A percentile compares a stretch with the other conserved stretches of the same genome.
phyloP scores from a whole-genome alignment of 1,284 basidiomycete species.

The Thelephora terrestris region DNA sequence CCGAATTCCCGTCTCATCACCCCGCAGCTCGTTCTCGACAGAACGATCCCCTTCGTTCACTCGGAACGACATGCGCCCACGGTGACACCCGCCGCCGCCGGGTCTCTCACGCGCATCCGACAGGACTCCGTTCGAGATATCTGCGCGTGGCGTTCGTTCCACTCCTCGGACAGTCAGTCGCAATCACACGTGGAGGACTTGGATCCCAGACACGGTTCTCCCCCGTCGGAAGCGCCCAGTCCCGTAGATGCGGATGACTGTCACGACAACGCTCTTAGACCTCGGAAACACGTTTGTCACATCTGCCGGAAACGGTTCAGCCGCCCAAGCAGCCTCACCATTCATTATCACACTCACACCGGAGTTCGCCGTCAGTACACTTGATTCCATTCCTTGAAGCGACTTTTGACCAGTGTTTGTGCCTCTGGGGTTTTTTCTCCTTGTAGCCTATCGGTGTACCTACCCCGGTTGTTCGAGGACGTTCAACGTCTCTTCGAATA shows the following conservation, averaged over 20 bases:
- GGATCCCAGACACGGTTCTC: background rate
- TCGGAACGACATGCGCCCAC: background rate
- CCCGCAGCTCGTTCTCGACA: background rate
- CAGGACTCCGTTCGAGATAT: too few species aligned
- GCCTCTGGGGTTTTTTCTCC: constrained; percentile 1
- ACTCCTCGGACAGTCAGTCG: too few species aligned
- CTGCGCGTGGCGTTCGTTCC: too few species aligned
- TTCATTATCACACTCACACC: constrained; percentile 71
- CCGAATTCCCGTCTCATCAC: background rate
- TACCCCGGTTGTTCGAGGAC: constrained; percentile 62
- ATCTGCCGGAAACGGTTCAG: constrained; percentile 66
- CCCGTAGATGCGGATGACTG: background rate
- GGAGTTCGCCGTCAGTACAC: constrained; percentile 57
- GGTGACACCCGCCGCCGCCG: background rate
- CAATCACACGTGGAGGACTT: too few species aligned
- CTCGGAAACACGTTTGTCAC: constrained; percentile 45
- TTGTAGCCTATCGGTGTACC: constrained; percentile 59
- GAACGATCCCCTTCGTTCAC: background rate
- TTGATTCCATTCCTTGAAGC: background rate
- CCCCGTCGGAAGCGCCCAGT: background rate
- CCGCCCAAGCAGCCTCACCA: constrained; percentile 64
- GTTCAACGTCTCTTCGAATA: constrained; percentile 76
- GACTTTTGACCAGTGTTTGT: constrained; percentile 2
- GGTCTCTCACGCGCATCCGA: background rate
- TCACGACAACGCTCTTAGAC: background rate